phyloP scores from a whole-genome alignment of 1,284 basidiomycete species.

The Fomitopsis palustris region DNA sequence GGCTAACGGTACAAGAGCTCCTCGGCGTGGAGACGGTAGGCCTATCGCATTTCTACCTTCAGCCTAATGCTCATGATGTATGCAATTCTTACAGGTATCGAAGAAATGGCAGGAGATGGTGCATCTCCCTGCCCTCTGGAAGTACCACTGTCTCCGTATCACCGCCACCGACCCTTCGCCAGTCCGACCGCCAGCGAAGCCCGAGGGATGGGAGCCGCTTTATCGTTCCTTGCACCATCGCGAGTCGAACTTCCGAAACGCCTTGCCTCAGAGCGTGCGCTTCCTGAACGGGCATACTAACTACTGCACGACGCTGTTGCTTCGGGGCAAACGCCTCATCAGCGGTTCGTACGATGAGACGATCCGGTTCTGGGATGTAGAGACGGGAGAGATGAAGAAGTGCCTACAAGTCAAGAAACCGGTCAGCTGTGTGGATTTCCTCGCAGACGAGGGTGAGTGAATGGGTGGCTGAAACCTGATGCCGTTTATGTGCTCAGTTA shows the following conservation, averaged over 20 bases:
- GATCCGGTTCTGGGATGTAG: constrained; percentile 85
- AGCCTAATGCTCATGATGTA: background rate
- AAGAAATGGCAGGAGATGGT: constrained; percentile 72
- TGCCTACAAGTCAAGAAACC: constrained; percentile 81
- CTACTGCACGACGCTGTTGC: constrained; percentile 82
- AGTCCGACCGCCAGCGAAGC: constrained; percentile 52
- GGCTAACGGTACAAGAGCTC: constrained; percentile 64
- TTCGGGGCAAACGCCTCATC: constrained; percentile 77
- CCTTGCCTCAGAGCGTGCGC: constrained; percentile 71
- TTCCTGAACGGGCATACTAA: constrained; percentile 84
- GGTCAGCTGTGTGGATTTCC: constrained; percentile 87
- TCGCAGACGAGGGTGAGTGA: constrained; percentile 68
- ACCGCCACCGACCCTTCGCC: constrained; percentile 74
- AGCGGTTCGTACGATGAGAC: constrained; percentile 91
- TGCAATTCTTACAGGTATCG: constrained; percentile 52
- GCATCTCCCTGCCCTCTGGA: constrained; percentile 74
- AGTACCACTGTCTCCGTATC: constrained; percentile 69
- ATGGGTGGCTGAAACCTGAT: background rate
- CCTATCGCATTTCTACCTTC: too few species aligned
- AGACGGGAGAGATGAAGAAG: constrained; percentile 77
- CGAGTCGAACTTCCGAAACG: constrained; percentile 81
- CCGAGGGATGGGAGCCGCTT: constrained; percentile 75
- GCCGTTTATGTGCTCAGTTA: background rate
- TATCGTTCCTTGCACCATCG: constrained; percentile 83
- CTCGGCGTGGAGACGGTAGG: constrained; percentile 54